Base-by-base conservation (phyloP, 1,284 basidiomycete genomes). In the Filobasidium uniguttulatum region DNA sequence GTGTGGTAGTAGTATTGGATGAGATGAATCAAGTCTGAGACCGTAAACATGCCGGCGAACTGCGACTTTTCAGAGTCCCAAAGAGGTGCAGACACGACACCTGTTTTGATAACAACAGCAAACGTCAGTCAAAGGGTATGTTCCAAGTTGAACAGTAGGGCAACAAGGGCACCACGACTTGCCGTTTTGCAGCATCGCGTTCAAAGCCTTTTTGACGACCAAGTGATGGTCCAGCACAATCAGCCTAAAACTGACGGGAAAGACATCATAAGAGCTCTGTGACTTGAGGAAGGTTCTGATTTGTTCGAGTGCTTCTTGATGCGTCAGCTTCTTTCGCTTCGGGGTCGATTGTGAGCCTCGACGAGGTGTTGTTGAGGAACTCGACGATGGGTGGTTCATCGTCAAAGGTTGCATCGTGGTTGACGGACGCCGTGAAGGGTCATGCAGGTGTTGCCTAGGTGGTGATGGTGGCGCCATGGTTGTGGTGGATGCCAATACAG, bases 31-130 rank as follows among this genome's bases (percentile, higher is more conserved):
- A 94, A 87, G 65, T 94, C 90, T 53, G 88, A 79, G 12, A 94
- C 86, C 7, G 90, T 96, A 61, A 94, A 83, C 89, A 96, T 94
- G 65, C 66, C 69, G 3, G 86, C 86, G 61, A 96, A 96, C 47
- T 76, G 78, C 1, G 86, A 89, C 55, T 78, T 80, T 54, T 87
- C 82, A 64, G 87, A 90, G 72, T 93, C 90, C 86, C 93, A 99
- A n/a, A 98, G 73, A 3, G 94, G 93, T 3, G 94, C 94, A 4
- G 93, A 97, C 5, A 98, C 93, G 50, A 98, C 90, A 55, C 89
- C 90, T 93, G 60, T 23, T 52, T 23, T 29, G 20, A 28, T 20
- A 25, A 15, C 30, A 19, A 36, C 35, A 15, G 45, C 20, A 43
- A 31, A 38, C n/a, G n/a, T n/a, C n/a, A n/a, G n/a, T n/a, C n/a